phyloP scores from a whole-genome alignment of 169 alveolate genomes.

The Plasmodium billcollinsi region DNA sequence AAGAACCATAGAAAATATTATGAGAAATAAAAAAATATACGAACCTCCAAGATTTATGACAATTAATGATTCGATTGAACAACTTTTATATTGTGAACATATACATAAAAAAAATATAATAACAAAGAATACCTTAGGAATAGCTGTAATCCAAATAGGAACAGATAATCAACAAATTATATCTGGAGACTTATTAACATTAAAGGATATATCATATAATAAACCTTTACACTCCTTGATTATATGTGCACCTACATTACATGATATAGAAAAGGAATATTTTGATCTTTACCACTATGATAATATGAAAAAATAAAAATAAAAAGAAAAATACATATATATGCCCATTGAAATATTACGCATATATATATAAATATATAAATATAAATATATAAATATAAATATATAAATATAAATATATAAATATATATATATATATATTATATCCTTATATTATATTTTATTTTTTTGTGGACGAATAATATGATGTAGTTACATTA shows the following conservation, averaged over 20 bases:
- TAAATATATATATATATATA: background rate
- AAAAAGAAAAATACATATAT: background rate
- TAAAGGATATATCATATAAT: conserved; percentile 92
- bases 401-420: background rate
- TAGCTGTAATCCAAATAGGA: conserved; percentile 97
- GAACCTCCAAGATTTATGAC: conserved; percentile 97
- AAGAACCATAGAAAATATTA: conserved; percentile 95
- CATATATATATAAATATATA: no score
- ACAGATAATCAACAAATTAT: conserved; percentile 89
- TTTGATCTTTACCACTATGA: conserved; percentile 68
- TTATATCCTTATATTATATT: background rate
- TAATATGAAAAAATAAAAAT: background rate
- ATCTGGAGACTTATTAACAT: conserved; percentile 88
- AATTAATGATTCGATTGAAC: conserved; percentile 92
- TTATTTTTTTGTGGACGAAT: background rate
- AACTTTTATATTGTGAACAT: conserved; percentile 92
- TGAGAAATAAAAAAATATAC: conserved; percentile 93
- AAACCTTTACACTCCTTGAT: conserved; percentile 96
- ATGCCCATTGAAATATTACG: no score
- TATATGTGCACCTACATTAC: conserved; percentile 92
- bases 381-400: background rate
- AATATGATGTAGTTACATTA: conserved; percentile 17
- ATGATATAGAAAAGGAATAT: conserved; percentile 93
- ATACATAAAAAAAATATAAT: conserved; percentile 77
- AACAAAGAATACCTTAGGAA: conserved; percentile 86